Evolutionary conservation across 768 basidiomycete species (phyloP), one percentile per base, ranked within the genome.

Genomic region (Lentinula guzmanii): DNA sequence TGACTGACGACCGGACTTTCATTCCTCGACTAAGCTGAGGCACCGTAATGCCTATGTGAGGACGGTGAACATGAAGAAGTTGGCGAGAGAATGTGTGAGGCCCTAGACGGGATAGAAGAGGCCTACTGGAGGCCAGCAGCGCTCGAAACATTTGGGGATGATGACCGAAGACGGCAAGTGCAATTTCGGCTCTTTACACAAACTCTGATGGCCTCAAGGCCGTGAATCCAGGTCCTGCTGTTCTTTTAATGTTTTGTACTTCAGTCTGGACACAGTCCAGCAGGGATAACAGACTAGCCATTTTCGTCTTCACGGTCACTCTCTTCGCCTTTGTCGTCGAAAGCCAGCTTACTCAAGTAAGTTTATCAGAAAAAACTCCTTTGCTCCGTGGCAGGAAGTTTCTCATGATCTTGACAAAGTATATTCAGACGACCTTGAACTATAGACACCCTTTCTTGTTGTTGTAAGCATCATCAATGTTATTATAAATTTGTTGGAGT

Each of bases 1-100:
- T 97, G 67, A 98, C 92, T 3, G 93, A 93, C 24, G 92, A 90
- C 64, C 96, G 86, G 62, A 98, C 95, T 79, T 99, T 99, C 91
- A 97, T 95, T 52, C 94, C 93, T 66, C 90, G 76, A n/a, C 80
- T 72, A 21, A 84, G 70, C 6, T 71, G 64, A 9, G 79, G 79
- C 45, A 70, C 62, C 60, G 66, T 65, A 8, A 64, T 28, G 28
- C 63, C 31, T 53, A 69, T 64, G 68, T 69, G 71, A 33, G 64
- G 69, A 9, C 70, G 69, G 62, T 74, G 76, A 51, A 70, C 72
- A 41, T 74, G 70, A 0, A 67, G 65, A 45, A 63, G 67, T 46
- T 71, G 73, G 18, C 70, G 58, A 58, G 75, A 63, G 61, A 76
- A 75, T 52, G 75, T 62, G 61, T 76, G 72, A 65, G 65, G 55